These are phyloP conservation scores for Stachybotrys echinatus DNA, from an alignment of 2,329 filamentous ascomycete species.

Conservation along the genomic window DNA sequence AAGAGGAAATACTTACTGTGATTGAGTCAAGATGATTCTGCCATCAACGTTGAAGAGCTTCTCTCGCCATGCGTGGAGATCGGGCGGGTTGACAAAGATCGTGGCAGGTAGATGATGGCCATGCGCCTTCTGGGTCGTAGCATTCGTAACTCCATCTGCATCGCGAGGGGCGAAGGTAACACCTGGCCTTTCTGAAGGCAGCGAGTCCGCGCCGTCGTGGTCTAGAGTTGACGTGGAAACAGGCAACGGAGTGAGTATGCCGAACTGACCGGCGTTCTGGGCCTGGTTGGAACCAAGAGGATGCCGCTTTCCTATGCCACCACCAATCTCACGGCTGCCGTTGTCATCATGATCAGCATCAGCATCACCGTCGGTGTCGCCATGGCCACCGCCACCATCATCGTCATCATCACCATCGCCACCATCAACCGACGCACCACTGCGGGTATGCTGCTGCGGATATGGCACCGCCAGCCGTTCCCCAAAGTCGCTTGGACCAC, in stretches of 20 bases:
- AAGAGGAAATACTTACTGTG: constrained; percentile 50
- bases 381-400: too few relatives aligned
- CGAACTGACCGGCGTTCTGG: constrained; percentile 33
- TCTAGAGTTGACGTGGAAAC: constrained; percentile 5
- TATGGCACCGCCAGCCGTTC: not conserved
- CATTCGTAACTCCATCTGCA: constrained; percentile 4
- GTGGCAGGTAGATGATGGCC: constrained; percentile 46
- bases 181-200: not conserved
- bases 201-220: not conserved
- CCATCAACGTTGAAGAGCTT: constrained; percentile 72
- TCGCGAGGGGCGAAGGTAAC: constrained; percentile 1
- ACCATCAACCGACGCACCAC: not conserved
- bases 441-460: not conserved
- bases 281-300: not conserved
- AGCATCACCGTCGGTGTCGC: too few relatives aligned
- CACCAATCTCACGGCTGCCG: too few relatives aligned
- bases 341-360: too few relatives aligned
- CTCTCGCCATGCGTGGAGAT: constrained; percentile 64
- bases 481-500: not conserved
- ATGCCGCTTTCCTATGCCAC: not conserved
- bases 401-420: too few relatives aligned
- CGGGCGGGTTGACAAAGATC: constrained; percentile 60
- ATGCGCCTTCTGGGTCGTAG: constrained; percentile 27
- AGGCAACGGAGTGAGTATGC: constrained; percentile 34
- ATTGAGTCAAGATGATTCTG: constrained; percentile 65